These are phyloP conservation scores for Brassica rapa DNA, from an alignment of 345 rosid species.

Conservation along the genomic window DNA sequence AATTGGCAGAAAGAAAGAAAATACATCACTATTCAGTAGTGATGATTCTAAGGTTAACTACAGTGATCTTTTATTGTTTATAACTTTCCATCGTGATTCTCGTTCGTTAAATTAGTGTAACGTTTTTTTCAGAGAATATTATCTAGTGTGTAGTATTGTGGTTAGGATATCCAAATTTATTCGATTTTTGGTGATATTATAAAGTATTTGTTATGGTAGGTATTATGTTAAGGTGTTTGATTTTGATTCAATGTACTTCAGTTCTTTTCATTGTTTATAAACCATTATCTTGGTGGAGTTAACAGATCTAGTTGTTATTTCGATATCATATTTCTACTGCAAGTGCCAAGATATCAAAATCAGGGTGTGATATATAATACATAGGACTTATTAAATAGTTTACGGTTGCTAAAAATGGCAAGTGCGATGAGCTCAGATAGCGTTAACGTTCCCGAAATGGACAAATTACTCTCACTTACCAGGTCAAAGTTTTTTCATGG, in stretches of 20 bases:
- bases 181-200: not conserved
- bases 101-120: not conserved
- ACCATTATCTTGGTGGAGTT: not conserved
- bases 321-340: not conserved
- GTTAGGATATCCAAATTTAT: not conserved
- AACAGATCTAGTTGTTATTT: not conserved
- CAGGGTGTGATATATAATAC: not conserved
- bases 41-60: not conserved
- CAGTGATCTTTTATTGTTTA: not conserved
- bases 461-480: not conserved
- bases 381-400: not conserved
- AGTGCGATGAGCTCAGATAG: constrained; percentile 6
- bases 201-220: not conserved
- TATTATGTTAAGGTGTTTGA: not conserved
- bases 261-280: not conserved
- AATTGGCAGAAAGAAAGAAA: not conserved
- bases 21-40: not conserved
- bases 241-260: not conserved
- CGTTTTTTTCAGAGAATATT: not conserved
- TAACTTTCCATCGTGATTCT: not conserved
- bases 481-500: not conserved
- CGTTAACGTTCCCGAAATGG: constrained; percentile 11
- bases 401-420: constrained; percentile 15
- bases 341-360: not conserved
- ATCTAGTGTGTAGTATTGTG: not conserved